Base-by-base conservation (phyloP, 1,139 yeast genomes). In the Lodderomyces parapsilosis region DNA sequence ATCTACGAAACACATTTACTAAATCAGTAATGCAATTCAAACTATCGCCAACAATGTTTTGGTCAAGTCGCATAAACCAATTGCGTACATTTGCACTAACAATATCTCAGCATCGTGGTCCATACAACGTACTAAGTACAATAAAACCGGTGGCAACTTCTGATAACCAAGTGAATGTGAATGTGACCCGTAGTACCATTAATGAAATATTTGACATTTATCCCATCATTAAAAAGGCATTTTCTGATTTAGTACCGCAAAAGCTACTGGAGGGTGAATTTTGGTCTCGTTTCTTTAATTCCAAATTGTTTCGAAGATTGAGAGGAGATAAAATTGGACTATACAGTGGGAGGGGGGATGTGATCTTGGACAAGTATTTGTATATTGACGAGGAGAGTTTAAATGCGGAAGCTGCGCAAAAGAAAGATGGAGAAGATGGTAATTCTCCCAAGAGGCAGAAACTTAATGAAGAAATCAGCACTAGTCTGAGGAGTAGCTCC, bases 201-300 rank as follows among this genome's bases (percentile, higher is more conserved):
- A 83, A 81, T 47, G 96, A 88, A 52, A 90, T 94, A 20, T 91
- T 93, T 58, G 88, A 85, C 42, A 96, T 94, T 47, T 93, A 93
- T 57, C 99, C 99, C 0, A 80, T 91, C 30, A 94, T 93, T n/a
- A 80, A 87, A 47, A 83, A 80, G 49, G 98, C 98, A 0, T 93
- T 86, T 58, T 81, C 81, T 49, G 99, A 93, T 48, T 81, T 83
- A 48, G 99, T 94, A 1, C 99, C 99, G 0, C 56, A 53, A 2
- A 83, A 84, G 49, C 75, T 93, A 48, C 76, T 79, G 41, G 98
- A 91, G 60, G 93, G 94, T 31, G 96, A 87, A 57, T 93, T 93
- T 55, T 93, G 99, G 99, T 86, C 96, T n/a, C 72, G 98, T 49
- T 94, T 93, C 58, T 93, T 93, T 70, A 83, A 88, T 55, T 89